Conservation (phyloP, 352 stramenopile species). For the Peronospora belbahrii region DNA sequence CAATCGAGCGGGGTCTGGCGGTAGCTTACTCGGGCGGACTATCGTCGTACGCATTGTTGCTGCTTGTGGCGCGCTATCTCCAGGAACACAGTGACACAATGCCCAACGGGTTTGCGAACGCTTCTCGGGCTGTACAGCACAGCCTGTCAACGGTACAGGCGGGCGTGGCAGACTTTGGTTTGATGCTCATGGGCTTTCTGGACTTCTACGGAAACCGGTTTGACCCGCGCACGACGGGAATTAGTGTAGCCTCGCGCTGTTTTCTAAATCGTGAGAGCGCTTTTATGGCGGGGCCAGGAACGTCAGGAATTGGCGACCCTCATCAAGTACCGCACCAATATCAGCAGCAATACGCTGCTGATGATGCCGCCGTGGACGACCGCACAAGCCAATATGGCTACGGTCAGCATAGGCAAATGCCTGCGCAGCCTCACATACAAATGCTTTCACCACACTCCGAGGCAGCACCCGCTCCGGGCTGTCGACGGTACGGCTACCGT, state of each 20-base stretch:
- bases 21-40: constrained; percentile 95
- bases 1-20: constrained; percentile 89
- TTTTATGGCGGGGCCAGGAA: constrained; percentile 20
- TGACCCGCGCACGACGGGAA: constrained; percentile 85
- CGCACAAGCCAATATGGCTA: constrained; percentile 38
- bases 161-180: constrained; percentile 84
- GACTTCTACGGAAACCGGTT: constrained; percentile 97
- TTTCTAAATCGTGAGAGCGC: constrained; percentile 77
- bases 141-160: constrained; percentile 54
- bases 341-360: constrained; percentile 34
- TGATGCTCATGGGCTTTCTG: constrained; percentile 94
- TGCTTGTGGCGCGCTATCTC: constrained; percentile 93
- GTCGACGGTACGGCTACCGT: constrained; percentile 58
- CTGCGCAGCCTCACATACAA: constrained; percentile 30
- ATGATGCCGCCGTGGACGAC: constrained; percentile 47
- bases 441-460: constrained; percentile 44
- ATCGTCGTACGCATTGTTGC: constrained; percentile 92
- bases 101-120: constrained; percentile 55
- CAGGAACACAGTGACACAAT: constrained; percentile 76
- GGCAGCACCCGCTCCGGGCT: constrained; percentile 47
- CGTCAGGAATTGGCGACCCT: constrained; percentile 18
- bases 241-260: constrained; percentile 77
- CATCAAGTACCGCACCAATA: constrained; percentile 42
- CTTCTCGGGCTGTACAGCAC: constrained; percentile 47
- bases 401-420: constrained; percentile 54